Conservation (phyloP, 306 rosid genomes). For the Astragalus glycyphyllos region DNA sequence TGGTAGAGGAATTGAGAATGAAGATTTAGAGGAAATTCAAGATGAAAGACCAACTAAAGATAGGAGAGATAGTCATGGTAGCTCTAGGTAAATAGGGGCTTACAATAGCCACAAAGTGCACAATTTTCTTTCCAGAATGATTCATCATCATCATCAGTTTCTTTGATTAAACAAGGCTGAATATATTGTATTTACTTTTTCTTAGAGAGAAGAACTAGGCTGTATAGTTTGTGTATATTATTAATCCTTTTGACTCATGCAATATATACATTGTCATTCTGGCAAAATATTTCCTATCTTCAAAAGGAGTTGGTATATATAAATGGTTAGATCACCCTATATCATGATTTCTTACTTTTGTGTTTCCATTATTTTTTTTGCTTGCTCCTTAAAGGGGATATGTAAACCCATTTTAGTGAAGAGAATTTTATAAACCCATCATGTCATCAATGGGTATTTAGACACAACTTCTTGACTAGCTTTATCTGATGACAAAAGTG, state of each 20-base stretch:
- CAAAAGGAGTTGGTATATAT: neutral
- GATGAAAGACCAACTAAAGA: constrained; percentile 72
- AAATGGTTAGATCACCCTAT: neutral
- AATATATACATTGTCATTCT: constrained; percentile 11
- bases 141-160: constrained; percentile 2
- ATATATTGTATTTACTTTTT: constrained; percentile 27
- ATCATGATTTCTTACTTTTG: neutral
- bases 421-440: no score
- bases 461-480: no score
- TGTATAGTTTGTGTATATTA: constrained; percentile 52
- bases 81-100: constrained; percentile 27
- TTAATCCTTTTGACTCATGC: constrained; percentile 29
- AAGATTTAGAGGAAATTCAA: constrained; percentile 85
- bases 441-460: no score
- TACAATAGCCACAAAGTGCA: neutral
- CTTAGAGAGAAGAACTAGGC: constrained; percentile 37
- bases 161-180: constrained; percentile 25
- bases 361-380: neutral
- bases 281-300: neutral
- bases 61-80: constrained; percentile 59
- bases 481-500: no score
- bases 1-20: constrained; percentile 70
- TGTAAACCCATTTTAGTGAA: no score
- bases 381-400: no score
- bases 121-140: constrained; percentile 31